Evolutionary conservation across 495 filamentous ascomycete genomes (phyloP).

Genomic region (Staphylotrichum tortipilum): DNA sequence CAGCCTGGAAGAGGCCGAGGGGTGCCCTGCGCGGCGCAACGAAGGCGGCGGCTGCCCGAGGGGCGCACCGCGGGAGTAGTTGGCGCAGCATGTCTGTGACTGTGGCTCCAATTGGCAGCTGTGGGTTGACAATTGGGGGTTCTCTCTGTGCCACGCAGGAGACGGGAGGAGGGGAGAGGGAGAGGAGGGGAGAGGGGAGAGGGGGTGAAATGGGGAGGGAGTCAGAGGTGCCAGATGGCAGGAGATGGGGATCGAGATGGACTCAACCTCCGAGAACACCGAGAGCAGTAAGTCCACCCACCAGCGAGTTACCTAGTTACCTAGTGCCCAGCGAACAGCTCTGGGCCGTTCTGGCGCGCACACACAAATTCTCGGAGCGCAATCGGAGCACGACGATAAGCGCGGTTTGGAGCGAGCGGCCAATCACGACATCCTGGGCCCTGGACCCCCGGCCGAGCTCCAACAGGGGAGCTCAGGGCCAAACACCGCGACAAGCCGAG

Average conservation of each 20-base stretch:
- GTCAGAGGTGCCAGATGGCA: too few species aligned
- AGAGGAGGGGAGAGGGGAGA: too few species aligned
- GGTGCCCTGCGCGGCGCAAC: conserved; percentile 20
- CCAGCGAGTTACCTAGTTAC: too few species aligned
- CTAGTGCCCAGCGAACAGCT: too few species aligned
- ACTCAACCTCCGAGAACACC: too few species aligned
- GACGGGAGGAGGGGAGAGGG: too few species aligned
- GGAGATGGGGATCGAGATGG: too few species aligned
- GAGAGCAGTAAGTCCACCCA: too few species aligned
- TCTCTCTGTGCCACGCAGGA: too few species aligned
- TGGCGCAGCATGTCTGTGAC: conserved; percentile 22
- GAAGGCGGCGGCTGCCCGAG: conserved; percentile 6
- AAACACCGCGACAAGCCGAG: neutral
- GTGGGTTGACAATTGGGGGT: too few species aligned
- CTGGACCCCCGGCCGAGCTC: neutral
- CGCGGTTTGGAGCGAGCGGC: neutral
- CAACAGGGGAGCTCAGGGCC: neutral
- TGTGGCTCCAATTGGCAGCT: too few species aligned
- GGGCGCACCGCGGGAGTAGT: conserved; percentile 17
- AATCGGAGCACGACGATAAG: conserved; percentile 21
- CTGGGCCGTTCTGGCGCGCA: neutral
- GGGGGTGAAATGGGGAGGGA: too few species aligned
- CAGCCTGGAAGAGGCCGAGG: conserved; percentile 16
- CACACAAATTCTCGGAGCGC: conserved; percentile 20
- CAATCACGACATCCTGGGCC: conserved; percentile 19